Conservation (phyloP, 768 basidiomycete genomes). For the Sutorius australiensis region DNA sequence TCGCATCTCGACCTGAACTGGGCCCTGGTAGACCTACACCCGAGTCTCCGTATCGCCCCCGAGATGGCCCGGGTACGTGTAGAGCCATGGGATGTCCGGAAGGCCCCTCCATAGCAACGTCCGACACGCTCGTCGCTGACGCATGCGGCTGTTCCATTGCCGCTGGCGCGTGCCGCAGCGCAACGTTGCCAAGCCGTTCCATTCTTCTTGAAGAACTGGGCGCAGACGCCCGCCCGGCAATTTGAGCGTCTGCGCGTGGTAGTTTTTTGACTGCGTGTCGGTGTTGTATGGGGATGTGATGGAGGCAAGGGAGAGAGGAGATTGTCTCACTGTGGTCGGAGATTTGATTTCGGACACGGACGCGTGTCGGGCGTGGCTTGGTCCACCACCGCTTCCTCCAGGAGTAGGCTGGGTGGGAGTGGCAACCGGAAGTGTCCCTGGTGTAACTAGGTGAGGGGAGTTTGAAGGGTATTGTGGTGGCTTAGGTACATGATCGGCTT, state of each 20-base stretch:
- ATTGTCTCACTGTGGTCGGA: slow-evolving; percentile 33
- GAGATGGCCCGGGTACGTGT: slow-evolving; percentile 32
- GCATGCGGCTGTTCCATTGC: slow-evolving; percentile 27
- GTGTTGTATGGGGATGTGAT: slow-evolving; percentile 40
- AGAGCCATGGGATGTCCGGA: slow-evolving; percentile 29
- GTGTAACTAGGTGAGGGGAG: slow-evolving; percentile 26
- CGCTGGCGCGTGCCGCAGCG: slow-evolving; percentile 37
- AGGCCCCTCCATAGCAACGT: slow-evolving; percentile 30
- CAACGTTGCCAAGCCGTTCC: slow-evolving; percentile 34
- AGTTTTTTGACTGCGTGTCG: slow-evolving; percentile 65
- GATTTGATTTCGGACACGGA: slow-evolving; percentile 32
- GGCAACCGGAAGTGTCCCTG: slow-evolving; percentile 18
- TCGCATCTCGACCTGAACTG: slow-evolving; percentile 34
- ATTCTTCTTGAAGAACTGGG: slow-evolving; percentile 37
- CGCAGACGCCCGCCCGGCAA: slow-evolving; percentile 77
- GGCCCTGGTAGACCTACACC: slow-evolving; percentile 21
- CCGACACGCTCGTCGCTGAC: slow-evolving; percentile 20
- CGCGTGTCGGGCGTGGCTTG: slow-evolving; percentile 25
- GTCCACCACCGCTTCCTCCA: slow-evolving; percentile 11
- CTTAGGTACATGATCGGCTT: slow-evolving; percentile 21
- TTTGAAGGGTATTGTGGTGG: slow-evolving; percentile 27
- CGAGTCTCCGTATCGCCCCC: slow-evolving; percentile 36
- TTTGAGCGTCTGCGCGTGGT: slow-evolving; percentile 70
- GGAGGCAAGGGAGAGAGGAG: slow-evolving; percentile 39
- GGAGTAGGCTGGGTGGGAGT: slow-evolving; percentile 16